Evolutionary conservation across 1,284 basidiomycete genomes (phyloP), one percentile per base, ranked within the genome.

Genomic region (Cystobasidium pallidum): DNA sequence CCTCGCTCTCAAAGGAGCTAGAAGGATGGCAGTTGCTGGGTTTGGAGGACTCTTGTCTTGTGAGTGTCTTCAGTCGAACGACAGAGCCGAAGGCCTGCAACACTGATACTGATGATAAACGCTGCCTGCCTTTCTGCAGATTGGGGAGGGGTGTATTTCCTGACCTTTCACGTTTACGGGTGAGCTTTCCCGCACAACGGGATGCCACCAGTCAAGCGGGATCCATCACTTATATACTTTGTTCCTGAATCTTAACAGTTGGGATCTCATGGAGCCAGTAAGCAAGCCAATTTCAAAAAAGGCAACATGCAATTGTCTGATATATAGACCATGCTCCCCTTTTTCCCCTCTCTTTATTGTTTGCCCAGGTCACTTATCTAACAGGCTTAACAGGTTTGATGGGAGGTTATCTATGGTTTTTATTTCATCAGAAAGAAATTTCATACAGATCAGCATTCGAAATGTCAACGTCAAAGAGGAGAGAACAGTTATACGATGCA

Each of bases 241-340:
- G 32, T 13, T 30, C 10, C 17, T 2, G 2, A 28, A 30, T 15
- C 8, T 19, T 49, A 7, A 32, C 11, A 59, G 67, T 19, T 71
- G 68, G 68, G 68, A 71, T 64, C 34, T 71, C 13, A 71, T 71
- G 67, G 67, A 70, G 43, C 67, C 67, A 10, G 68, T 68, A 43
- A 68, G 66, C n/a, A 41, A 15, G 8, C 39, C 39, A 41, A 41
- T 41, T 41, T 41, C 39, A 41, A 41, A 7, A 15, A 15, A 41
- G 39, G 39, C 39, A 8, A 8, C 15, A 7, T 15, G 8, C 7
- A 8, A 15, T 8, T 41, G 59, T 24, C 21, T 21, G 6, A 21
- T 39, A 45, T 62, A 10, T 7, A 24, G 4, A 36, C 30, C 39
- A 41, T 15, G 15, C 7, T 41, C n/a, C n/a, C n/a, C n/a, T n/a